phyloP scores from a whole-genome alignment of 805 yeast genomes.

The Lipomyces kockii region DNA sequence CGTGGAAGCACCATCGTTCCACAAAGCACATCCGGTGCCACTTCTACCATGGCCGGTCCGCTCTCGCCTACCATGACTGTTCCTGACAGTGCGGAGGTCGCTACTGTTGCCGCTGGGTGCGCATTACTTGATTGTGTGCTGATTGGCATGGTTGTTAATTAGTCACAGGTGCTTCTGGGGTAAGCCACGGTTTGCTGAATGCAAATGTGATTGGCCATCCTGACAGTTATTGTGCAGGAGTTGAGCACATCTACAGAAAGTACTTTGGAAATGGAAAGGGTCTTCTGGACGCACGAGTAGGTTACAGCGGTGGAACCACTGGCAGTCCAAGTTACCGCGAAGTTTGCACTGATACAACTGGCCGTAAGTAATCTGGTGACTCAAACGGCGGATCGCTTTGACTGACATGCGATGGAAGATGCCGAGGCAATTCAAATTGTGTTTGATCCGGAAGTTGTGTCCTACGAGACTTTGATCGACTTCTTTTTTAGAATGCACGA shows the following conservation, averaged over 20 bases:
- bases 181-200: not conserved
- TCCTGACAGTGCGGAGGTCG: slow-evolving; percentile 55
- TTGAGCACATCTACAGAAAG: slow-evolving; percentile 79
- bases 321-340: slow-evolving; percentile 63
- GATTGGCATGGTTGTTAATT: not conserved
- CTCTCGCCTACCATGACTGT: slow-evolving; percentile 42
- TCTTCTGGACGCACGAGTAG: slow-evolving; percentile 78
- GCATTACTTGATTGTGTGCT: not conserved
- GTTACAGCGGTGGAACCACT: slow-evolving; percentile 80
- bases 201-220: not conserved
- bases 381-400: not conserved
- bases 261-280: slow-evolving; percentile 64
- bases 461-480: slow-evolving; percentile 67
- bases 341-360: slow-evolving; percentile 79
- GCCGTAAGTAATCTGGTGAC: slow-evolving; percentile 42
- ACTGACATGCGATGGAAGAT: slow-evolving; percentile 35
- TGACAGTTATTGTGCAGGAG: slow-evolving; percentile 41
- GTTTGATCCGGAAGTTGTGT: slow-evolving; percentile 70
- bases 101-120: slow-evolving; percentile 57
- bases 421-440: slow-evolving; percentile 87
- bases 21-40: slow-evolving; percentile 20
- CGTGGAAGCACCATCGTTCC: slow-evolving; percentile 8
- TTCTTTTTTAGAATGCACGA: slow-evolving; percentile 93
- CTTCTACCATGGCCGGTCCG: slow-evolving; percentile 14
- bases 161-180: slow-evolving; percentile 54